These are phyloP conservation scores for Metschnikowia shivogae DNA, from an alignment of 805 yeast species.

Conservation along the genomic window DNA sequence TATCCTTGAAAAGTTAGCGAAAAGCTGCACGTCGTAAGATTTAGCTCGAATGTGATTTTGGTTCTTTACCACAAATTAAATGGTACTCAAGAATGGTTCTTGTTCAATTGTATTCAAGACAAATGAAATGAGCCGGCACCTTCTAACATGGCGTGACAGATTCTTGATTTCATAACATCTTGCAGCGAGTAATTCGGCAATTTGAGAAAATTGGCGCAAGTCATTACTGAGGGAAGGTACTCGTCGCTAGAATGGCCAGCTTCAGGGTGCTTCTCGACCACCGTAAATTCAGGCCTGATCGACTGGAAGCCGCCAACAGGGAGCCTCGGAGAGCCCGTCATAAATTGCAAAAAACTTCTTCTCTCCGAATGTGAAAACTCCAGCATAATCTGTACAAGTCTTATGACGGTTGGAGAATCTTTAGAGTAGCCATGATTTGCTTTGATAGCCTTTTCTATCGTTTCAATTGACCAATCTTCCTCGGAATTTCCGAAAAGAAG, in stretches of 20 bases:
- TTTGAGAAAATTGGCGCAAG: slow-evolving; percentile 92
- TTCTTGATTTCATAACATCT: slow-evolving; percentile 53
- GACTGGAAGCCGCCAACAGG: slow-evolving; percentile 93
- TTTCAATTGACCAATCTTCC: slow-evolving; percentile 80
- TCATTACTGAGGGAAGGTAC: slow-evolving; percentile 94
- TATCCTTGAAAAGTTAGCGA: too few species aligned
- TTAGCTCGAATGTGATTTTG: too few species aligned
- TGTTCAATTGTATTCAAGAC: slow-evolving; percentile 39
- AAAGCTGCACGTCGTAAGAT: too few species aligned
- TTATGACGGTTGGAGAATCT: slow-evolving; percentile 60
- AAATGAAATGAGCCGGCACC: slow-evolving; percentile 86
- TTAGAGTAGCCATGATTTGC: slow-evolving; percentile 89
- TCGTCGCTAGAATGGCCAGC: slow-evolving; percentile 65
- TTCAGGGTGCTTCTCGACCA: slow-evolving; percentile 81
- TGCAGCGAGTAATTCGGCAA: slow-evolving; percentile 74
- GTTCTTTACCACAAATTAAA: too few species aligned
- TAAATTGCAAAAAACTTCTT: slow-evolving; percentile 74
- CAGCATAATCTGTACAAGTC: slow-evolving; percentile 59
- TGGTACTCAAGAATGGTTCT: too few species aligned
- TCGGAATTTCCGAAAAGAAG: slow-evolving; percentile 69
- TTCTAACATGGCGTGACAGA: slow-evolving; percentile 72
- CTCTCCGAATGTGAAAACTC: slow-evolving; percentile 52
- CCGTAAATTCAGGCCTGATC: slow-evolving; percentile 77
- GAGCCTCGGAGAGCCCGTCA: slow-evolving; percentile 88
- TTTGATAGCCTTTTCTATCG: slow-evolving; percentile 55